These are phyloP conservation scores for Colletotrichum coccodes DNA, from an alignment of 2,329 filamentous ascomycete genomes.

Conservation along the genomic window DNA sequence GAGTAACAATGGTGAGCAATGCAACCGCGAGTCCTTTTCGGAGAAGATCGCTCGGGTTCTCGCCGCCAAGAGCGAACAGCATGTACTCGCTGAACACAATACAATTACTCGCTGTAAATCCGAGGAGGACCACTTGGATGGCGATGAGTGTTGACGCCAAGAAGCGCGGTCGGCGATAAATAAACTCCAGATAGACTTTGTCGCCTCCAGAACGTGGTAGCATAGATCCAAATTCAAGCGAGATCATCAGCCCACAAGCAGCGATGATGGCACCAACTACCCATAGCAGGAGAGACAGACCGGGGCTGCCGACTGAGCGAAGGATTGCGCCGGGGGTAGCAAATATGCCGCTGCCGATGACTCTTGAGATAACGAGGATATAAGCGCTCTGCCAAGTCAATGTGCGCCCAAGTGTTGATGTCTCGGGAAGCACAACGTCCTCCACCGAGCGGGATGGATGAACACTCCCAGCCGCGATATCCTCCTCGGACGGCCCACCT, in stretches of 20 bases:
- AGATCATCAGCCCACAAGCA: slow-evolving; percentile 69
- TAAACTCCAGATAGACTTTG: slow-evolving; percentile 79
- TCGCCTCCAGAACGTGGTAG: slow-evolving; percentile 74
- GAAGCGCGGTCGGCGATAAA: slow-evolving; percentile 70
- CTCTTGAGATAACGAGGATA: slow-evolving; percentile 74
- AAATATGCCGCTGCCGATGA: slow-evolving; percentile 78
- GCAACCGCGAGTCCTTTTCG: slow-evolving; percentile 67
- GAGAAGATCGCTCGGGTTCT: slow-evolving; percentile 59
- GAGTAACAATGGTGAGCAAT: slow-evolving; percentile 65
- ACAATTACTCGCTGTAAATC: slow-evolving; percentile 77
- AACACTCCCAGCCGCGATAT: background rate
- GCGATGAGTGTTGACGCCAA: slow-evolving; percentile 73
- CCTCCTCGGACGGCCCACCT: background rate
- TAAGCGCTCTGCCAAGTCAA: slow-evolving; percentile 72
- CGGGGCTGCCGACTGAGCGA: slow-evolving; percentile 72
- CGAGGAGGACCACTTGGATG: slow-evolving; percentile 70
- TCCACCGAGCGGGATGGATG: slow-evolving; percentile 51
- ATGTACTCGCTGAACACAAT: slow-evolving; percentile 75
- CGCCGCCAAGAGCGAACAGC: slow-evolving; percentile 65
- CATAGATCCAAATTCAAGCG: slow-evolving; percentile 77
- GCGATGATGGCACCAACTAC: slow-evolving; percentile 69
- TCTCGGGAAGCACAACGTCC: slow-evolving; percentile 68
- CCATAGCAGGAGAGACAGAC: slow-evolving; percentile 72
- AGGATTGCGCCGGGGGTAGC: slow-evolving; percentile 76
- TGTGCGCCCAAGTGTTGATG: slow-evolving; percentile 65